Base-by-base conservation (phyloP, 2,329 filamentous ascomycete genomes). In the Aspergillus brasiliensis region DNA sequence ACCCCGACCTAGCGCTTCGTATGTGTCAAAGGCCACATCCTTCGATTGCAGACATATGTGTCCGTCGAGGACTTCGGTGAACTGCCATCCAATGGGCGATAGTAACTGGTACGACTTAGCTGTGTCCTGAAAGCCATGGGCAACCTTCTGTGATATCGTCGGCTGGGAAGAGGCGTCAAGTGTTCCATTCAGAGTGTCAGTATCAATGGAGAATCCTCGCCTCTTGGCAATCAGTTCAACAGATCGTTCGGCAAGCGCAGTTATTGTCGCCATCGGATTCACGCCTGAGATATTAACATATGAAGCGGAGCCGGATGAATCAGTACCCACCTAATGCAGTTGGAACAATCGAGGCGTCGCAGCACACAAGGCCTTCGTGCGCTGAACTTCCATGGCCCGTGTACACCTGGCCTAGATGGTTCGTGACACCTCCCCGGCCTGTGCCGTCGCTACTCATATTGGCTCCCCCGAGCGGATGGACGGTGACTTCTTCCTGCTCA, bases 31-130 rank as follows among this genome's bases (percentile, higher is more conserved):
- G 11, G 17, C 42, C 2, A 25, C 13, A 6, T 10, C 31, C 10
- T 21, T 38, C 19, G 57, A 19, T 5, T 51, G 56, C 10, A 49
- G 47, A 19, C 21, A 23, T 8, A 65, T 54, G 19, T 63, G 34
- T 6, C 65, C 65, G n/a, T 49, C 48, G 11, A 67, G 53, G 15
- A 28, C 44, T 34, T 67, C 65, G 1, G 65, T 62, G 19, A 67
- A 67, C 42, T 61, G 55, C 61, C 62, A 65, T 23, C 65, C 60
- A 27, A 60, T 58, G 10, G 46, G 8, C 1, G 7, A n/a, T 31
- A 13, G n/a, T 27, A 25, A 2, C 25, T 27, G n/a, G 11, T 28
- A 2, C 15, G 25, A 28, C 11, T 31, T 17, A n/a, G 44, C 6
- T n/a, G 44, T 7, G n/a, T 25, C 8, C 15, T 34, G 31, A 15